Percentiles rank a stretch among this genome's conserved stretches.
Evolutionary conservation across 2,329 filamentous ascomycete species (phyloP).

Genomic region (Ceratocystis eucalypticola): DNA sequence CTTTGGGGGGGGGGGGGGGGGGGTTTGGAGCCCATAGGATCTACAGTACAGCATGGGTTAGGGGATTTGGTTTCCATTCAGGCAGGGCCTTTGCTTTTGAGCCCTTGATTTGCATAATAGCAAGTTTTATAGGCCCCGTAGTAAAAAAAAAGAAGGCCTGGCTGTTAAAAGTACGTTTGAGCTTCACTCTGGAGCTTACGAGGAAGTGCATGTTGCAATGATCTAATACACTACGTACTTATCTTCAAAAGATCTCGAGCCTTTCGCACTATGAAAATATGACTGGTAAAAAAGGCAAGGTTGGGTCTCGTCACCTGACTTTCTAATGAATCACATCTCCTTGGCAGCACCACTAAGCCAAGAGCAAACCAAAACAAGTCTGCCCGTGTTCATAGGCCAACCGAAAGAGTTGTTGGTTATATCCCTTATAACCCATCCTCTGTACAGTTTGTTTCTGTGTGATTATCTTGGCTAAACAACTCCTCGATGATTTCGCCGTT

Average conservation of each 20-base stretch:
- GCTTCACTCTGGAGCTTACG: neutral
- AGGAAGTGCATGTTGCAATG: no score
- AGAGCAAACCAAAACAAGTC: neutral
- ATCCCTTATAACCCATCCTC: neutral
- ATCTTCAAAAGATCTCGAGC: neutral
- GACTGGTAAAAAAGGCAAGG: neutral
- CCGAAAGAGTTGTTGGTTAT: neutral
- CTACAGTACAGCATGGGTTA: neutral
- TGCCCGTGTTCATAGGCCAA: neutral
- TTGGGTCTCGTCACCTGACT: neutral
- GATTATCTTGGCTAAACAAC: conserved; percentile 2
- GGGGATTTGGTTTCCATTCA: neutral
- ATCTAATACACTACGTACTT: no score
- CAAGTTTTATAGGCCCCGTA: no score
- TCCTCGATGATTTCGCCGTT: neutral
- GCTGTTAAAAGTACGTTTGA: neutral
- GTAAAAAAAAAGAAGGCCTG: neutral
- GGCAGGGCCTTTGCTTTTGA: neutral
- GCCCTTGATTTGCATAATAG: neutral
- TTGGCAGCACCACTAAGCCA: neutral
- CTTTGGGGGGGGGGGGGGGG: neutral
- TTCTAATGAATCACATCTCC: neutral
- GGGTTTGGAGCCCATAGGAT: neutral
- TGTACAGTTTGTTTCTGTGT: neutral
- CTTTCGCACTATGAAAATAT: neutral